Evolutionary conservation across 1,284 basidiomycete genomes (phyloP).

Genomic region (Cutaneotrichosporon cutaneum): DNA sequence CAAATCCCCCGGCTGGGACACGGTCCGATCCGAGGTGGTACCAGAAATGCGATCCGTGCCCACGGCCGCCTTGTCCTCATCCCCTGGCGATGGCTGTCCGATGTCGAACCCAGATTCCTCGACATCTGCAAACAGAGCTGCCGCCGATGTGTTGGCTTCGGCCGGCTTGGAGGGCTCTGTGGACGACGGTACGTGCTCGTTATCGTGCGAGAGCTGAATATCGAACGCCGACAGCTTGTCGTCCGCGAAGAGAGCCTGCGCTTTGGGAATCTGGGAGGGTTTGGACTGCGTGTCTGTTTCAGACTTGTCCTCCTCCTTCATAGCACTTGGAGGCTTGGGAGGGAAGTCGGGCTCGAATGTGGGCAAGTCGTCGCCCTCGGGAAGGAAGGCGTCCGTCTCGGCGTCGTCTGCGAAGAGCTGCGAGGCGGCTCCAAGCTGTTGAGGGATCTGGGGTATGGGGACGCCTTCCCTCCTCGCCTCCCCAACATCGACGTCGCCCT

Average conservation of each 20-base stretch:
- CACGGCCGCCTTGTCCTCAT: background rate
- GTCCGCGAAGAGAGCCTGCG: slow-evolving; percentile 8
- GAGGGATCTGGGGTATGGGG: background rate
- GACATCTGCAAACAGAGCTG: slow-evolving; percentile 26
- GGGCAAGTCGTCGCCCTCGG: slow-evolving; percentile 1
- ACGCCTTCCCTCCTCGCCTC: background rate
- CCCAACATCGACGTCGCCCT: background rate
- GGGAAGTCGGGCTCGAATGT: slow-evolving; percentile 5
- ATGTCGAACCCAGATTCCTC: slow-evolving; percentile 19
- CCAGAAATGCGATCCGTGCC: slow-evolving; percentile 5
- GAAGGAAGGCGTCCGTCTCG: slow-evolving; percentile 12
- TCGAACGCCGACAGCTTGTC: slow-evolving; percentile 9
- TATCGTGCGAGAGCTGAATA: slow-evolving; percentile 3
- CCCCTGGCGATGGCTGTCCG: slow-evolving; percentile 3
- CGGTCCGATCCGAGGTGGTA: slow-evolving; percentile 10
- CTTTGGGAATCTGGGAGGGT: background rate
- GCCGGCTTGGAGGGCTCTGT: background rate
- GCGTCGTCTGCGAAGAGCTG: slow-evolving; percentile 18
- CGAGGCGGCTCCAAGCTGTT: background rate
- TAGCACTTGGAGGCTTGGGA: background rate
- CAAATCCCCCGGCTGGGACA: background rate
- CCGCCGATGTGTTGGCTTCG: slow-evolving; percentile 8
- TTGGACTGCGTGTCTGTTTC: background rate
- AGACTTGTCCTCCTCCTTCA: background rate
- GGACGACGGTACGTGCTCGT: background rate